Conservation (phyloP, 139 green algal genomes). For the Chlorella vulgaris region DNA sequence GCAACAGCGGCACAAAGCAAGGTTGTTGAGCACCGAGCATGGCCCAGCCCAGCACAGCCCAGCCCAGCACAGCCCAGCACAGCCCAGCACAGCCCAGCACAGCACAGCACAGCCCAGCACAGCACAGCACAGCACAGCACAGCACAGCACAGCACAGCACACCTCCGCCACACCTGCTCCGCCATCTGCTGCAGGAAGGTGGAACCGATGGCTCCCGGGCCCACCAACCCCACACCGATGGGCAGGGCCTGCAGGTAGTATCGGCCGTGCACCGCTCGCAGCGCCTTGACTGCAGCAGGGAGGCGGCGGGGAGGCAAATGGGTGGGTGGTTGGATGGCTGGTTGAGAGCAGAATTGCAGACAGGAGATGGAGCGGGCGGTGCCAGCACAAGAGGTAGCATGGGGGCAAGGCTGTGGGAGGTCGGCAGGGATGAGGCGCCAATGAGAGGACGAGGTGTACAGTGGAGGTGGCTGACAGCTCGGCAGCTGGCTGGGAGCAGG, state of each 20-base stretch:
- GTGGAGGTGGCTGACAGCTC: too few relatives aligned
- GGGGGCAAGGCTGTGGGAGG: not conserved
- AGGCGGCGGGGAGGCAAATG: not conserved
- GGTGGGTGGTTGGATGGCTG: too few relatives aligned
- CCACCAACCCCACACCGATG: slow-evolving; percentile 90
- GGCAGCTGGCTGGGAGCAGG: too few relatives aligned
- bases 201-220: slow-evolving; percentile 89
- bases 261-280: slow-evolving; percentile 89
- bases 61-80: not conserved
- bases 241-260: slow-evolving; percentile 95
- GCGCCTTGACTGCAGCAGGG: slow-evolving; percentile 50
- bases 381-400: too few relatives aligned
- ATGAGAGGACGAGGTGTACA: too few relatives aligned
- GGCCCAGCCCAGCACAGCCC: not conserved
- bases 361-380: not conserved
- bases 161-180: slow-evolving; percentile 67
- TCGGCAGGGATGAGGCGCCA: not conserved
- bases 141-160: not conserved
- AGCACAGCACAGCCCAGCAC: not conserved
- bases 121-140: not conserved
- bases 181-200: slow-evolving; percentile 91
- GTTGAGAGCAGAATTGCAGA: not conserved
- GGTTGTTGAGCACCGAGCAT: too few relatives aligned
- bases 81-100: not conserved
- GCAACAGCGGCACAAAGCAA: too few relatives aligned